Evolutionary conservation across 345 rosid genomes (phyloP), one percentile per base, ranked within the genome.

Genomic region (Capsella bursapastoris): DNA sequence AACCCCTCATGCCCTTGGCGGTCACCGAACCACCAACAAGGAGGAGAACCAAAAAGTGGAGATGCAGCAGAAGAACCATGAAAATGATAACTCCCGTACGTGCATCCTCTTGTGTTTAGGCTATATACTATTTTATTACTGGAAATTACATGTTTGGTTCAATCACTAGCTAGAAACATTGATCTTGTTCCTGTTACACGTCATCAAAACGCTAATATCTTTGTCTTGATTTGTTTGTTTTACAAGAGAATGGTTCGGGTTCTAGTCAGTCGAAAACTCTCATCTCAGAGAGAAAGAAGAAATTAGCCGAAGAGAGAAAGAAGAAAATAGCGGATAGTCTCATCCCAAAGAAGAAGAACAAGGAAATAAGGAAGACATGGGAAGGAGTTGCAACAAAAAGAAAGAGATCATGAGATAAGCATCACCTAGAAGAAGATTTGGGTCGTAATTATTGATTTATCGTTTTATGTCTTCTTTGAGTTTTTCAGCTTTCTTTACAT

Each of bases 91-190:
- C 8, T 34, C 37, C 37, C 2, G 37, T 34, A 34, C 37, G 3
- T 34, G n/a, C 37, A 31, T 47, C 48, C 74, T 34, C 35, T 14
- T 57, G 64, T 43, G 22, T n/a, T 22, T 22, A 22, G 25, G 25
- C 52, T 55, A 51, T 12, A 18, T 31, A 16, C 43, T 53, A 56
- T 56, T 16, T 3, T 57, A 0, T 12, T 16, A 5, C n/a, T 7
- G n/a, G 11, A 18, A 15, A 1, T 22, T 22, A 22, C 25, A 22
- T 22, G 25, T 1, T 22, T 22, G 25, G 25, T 22, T 22, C 25
- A 22, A 22, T 22, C 25, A 57, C 63, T 32, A 44, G 4, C 15
- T 70, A 48, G 66, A 70, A 22, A 22, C 25, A 22, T 47, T 57
- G 57, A 14, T 22, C 31, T 41, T 32, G 1, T 41, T 34, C 12